These are phyloP conservation scores for Allium sativum DNA, from an alignment of 106 monocot species.

Conservation along the genomic window DNA sequence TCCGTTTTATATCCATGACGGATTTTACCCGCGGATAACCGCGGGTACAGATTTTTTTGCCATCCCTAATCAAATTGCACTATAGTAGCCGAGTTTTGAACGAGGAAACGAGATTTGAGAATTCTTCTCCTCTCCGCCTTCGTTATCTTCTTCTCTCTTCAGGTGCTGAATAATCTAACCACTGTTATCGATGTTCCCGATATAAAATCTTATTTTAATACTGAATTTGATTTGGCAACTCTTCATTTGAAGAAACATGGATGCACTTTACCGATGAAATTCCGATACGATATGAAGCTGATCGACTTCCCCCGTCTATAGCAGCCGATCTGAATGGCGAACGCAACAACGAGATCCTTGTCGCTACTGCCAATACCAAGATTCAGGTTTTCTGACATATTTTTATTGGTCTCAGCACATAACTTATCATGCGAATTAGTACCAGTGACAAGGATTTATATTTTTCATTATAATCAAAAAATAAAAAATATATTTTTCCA, in stretches of 20 bases:
- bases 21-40: too few species aligned
- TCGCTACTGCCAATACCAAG: slow-evolving; percentile 88
- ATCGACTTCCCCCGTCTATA: slow-evolving; percentile 87
- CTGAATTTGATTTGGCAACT: slow-evolving; percentile 27
- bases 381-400: slow-evolving; percentile 59
- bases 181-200: neutral
- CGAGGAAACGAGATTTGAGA: slow-evolving; percentile 81
- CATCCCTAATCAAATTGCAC: too few species aligned
- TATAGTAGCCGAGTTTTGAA: slow-evolving; percentile 1
- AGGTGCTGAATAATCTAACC: slow-evolving; percentile 20
- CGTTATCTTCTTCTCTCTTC: slow-evolving; percentile 87
- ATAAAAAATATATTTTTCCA: too few species aligned
- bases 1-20: too few species aligned
- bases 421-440: too few species aligned
- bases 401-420: neutral
- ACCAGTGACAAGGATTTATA: too few species aligned
- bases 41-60: too few species aligned
- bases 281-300: slow-evolving; percentile 79
- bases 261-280: slow-evolving; percentile 79
- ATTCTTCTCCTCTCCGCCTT: slow-evolving; percentile 79
- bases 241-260: slow-evolving; percentile 90
- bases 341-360: slow-evolving; percentile 74
- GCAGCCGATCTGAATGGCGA: slow-evolving; percentile 94
- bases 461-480: too few species aligned
- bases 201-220: too few species aligned